Percentiles rank a stretch among this genome's conserved stretches.
These are phyloP conservation scores for Botryotinia globosa DNA, from an alignment of 2,329 filamentous ascomycete species.

Conservation along the genomic window DNA sequence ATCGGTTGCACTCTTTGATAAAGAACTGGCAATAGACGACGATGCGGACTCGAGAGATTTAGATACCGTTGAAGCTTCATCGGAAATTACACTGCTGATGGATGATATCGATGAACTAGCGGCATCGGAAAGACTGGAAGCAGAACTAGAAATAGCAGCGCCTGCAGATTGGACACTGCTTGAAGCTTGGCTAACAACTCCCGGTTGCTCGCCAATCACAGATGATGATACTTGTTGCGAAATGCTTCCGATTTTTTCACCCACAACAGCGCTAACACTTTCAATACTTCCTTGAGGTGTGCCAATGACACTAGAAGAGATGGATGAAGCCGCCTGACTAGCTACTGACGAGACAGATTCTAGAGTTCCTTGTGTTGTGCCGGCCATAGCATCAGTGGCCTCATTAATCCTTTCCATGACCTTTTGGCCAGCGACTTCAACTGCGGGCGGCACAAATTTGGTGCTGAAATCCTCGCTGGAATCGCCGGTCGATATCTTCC, in stretches of 20 bases:
- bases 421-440: constrained; percentile 44
- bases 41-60: constrained; percentile 33
- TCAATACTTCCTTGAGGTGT: constrained; percentile 33
- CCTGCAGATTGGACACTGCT: constrained; percentile 32
- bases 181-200: constrained; percentile 35
- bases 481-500: constrained; percentile 78
- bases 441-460: constrained; percentile 58
- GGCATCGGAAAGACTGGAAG: constrained; percentile 29
- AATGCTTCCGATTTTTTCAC: constrained; percentile 30
- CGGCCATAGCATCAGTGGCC: constrained; percentile 30
- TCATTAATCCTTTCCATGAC: constrained; percentile 34
- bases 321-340: constrained; percentile 27
- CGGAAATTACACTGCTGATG: constrained; percentile 24
- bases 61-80: constrained; percentile 28
- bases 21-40: constrained; percentile 38
- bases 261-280: constrained; percentile 30
- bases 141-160: constrained; percentile 32
- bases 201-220: constrained; percentile 30
- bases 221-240: constrained; percentile 32
- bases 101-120: constrained; percentile 32
- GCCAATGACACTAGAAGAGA: constrained; percentile 31
- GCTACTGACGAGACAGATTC: constrained; percentile 34
- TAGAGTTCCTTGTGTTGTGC: constrained; percentile 32
- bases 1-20: constrained; percentile 37
- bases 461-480: constrained; percentile 74